A percentile compares a stretch with the other conserved stretches of the same genome.
Conservation (phyloP, 2,329 filamentous ascomycete species). For the Talaromyces sp. region DNA sequence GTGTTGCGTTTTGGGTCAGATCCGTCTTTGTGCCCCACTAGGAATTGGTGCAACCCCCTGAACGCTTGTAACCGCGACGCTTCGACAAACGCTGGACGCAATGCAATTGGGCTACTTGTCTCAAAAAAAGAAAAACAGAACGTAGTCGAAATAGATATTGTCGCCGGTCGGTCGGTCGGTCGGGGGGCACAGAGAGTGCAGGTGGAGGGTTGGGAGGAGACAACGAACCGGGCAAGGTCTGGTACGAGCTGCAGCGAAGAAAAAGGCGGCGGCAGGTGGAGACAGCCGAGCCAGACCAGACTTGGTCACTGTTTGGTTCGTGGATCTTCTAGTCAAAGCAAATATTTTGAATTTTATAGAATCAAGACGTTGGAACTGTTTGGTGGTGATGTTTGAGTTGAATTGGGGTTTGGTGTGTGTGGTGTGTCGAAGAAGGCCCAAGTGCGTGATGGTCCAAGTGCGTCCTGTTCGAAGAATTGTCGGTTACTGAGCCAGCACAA, state of each 20-base stretch:
- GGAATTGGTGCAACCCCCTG: background rate
- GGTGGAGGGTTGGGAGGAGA: background rate
- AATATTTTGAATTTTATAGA: background rate
- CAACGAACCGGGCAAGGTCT: background rate
- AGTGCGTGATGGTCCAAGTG: background rate
- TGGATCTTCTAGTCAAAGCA: background rate
- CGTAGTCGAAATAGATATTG: background rate
- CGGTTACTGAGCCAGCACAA: background rate
- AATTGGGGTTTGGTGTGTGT: background rate
- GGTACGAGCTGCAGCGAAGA: background rate
- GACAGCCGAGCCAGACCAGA: slow-evolving; percentile 6
- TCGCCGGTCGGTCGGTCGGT: too few relatives aligned
- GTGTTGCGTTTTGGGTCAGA: background rate
- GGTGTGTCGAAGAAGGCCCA: background rate
- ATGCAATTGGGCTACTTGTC: background rate
- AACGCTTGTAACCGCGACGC: background rate
- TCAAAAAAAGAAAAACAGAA: background rate
- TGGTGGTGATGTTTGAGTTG: background rate
- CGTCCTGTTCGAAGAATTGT: background rate
- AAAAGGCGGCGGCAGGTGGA: slow-evolving; percentile 9
- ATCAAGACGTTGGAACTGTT: background rate
- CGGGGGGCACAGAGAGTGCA: background rate
- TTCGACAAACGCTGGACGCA: background rate
- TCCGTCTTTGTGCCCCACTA: background rate
- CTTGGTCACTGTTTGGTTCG: background rate